Percentiles rank a stretch among this genome's conserved stretches.
These are phyloP conservation scores for Xylariales sp. DNA, from an alignment of 2,329 filamentous ascomycete species.

Conservation along the genomic window DNA sequence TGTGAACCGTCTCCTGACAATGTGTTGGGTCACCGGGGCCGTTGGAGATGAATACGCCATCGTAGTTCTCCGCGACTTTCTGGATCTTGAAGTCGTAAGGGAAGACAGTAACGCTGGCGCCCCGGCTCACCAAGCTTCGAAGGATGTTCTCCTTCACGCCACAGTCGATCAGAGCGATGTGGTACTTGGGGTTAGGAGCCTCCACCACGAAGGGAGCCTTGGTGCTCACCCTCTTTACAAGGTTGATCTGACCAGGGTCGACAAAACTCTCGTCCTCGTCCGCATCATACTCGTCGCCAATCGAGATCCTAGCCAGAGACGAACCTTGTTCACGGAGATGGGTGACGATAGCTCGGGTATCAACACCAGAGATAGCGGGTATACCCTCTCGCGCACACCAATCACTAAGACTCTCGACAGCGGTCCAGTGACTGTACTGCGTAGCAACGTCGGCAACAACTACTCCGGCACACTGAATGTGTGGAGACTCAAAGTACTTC, in stretches of 20 bases:
- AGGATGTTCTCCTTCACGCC: constrained; percentile 99
- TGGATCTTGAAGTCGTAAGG: constrained; percentile 97
- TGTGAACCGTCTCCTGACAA: constrained; percentile 90
- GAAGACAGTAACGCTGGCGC: constrained; percentile 89
- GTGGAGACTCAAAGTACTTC: constrained; percentile 97
- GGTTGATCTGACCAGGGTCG: constrained; percentile 93
- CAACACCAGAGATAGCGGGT: constrained; percentile 92
- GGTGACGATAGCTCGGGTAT: constrained; percentile 95
- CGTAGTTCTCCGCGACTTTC: constrained; percentile 96
- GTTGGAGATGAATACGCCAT: constrained; percentile 98
- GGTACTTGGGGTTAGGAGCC: constrained; percentile 75
- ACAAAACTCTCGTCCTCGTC: constrained; percentile 96
- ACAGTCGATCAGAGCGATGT: constrained; percentile 94
- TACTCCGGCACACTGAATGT: constrained; percentile 93
- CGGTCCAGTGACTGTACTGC: constrained; percentile 98
- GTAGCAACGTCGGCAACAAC: constrained; percentile 92
- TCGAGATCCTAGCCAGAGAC: constrained; percentile 87
- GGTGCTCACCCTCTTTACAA: constrained; percentile 93
- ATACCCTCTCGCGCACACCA: constrained; percentile 98
- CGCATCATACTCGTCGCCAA: constrained; percentile 96
- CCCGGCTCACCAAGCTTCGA: constrained; percentile 85
- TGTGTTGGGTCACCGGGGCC: constrained; percentile 97
- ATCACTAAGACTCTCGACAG: constrained; percentile 84
- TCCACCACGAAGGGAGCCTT: constrained; percentile 96
- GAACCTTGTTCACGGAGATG: constrained; percentile 94